Evolutionary conservation across 1,284 basidiomycete genomes (phyloP).

Genomic region (Entoloma clypeatum): DNA sequence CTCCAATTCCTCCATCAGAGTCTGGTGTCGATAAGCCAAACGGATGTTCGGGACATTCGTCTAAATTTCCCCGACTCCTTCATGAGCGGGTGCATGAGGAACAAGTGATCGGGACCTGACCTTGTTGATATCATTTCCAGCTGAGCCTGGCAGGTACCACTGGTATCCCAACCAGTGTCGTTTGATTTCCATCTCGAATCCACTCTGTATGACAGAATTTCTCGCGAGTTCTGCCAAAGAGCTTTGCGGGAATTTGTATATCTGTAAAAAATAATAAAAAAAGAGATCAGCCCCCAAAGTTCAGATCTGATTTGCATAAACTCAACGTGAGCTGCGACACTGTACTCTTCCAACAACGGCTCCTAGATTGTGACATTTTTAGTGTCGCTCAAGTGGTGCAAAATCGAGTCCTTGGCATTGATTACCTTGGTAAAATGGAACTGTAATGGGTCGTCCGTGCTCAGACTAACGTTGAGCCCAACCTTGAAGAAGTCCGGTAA

Average conservation of each 20-base stretch:
- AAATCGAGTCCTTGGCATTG: not conserved
- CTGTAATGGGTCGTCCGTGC: constrained; percentile 93
- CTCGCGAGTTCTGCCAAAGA: constrained; percentile 88
- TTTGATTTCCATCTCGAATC: constrained; percentile 99
- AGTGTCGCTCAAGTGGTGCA: not conserved
- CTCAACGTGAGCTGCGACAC: constrained; percentile 90
- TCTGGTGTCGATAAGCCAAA: constrained; percentile 85
- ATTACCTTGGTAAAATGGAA: constrained; percentile 94
- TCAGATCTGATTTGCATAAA: not conserved
- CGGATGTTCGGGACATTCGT: constrained; percentile 96
- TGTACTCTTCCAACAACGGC: constrained; percentile 95
- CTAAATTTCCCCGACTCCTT: no score
- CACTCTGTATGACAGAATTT: constrained; percentile 94
- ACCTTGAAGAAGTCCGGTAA: constrained; percentile 96
- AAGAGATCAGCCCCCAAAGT: not conserved
- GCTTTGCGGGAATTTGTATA: constrained; percentile 87
- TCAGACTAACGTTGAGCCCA: constrained; percentile 94
- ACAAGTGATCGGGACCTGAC: constrained; percentile 34
- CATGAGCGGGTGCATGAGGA: no score
- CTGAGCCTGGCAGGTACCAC: constrained; percentile 87
- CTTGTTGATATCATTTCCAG: constrained; percentile 91
- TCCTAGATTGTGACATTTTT: constrained; percentile 54
- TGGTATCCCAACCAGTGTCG: constrained; percentile 92
- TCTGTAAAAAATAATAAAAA: constrained; percentile 41
- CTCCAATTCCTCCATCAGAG: constrained; percentile 82